These are phyloP conservation scores for Aspergillus sp. DNA, from an alignment of 2,329 filamentous ascomycete genomes.

Conservation along the genomic window DNA sequence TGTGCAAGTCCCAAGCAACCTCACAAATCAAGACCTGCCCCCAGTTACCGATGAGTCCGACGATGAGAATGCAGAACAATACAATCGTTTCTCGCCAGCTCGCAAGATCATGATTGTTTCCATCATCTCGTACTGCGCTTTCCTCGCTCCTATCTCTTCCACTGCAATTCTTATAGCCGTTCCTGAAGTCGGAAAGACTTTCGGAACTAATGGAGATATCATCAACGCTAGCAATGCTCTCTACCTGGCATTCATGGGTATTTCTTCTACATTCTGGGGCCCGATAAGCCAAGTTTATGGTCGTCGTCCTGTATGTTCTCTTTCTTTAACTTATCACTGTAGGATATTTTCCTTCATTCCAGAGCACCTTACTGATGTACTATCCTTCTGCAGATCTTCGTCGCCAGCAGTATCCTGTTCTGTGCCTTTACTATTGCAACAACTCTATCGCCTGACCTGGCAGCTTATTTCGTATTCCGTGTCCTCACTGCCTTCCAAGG, in stretches of 20 bases:
- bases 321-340: neutral
- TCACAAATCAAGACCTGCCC: conserved; percentile 27
- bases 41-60: conserved; percentile 22
- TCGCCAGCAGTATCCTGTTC: conserved; percentile 58
- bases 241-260: conserved; percentile 68
- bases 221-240: conserved; percentile 69
- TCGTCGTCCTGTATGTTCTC: conserved; percentile 46
- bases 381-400: conserved; percentile 42
- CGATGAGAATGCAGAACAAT: conserved; percentile 49
- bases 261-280: conserved; percentile 64
- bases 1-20: conserved; percentile 24
- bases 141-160: conserved; percentile 67
- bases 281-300: conserved; percentile 63
- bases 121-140: conserved; percentile 66
- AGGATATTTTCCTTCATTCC: neutral
- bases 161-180: conserved; percentile 67
- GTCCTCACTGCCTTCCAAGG: conserved; percentile 69
- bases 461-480: conserved; percentile 66
- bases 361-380: conserved; percentile 2
- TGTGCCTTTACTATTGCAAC: conserved; percentile 64
- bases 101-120: conserved; percentile 62
- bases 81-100: conserved; percentile 55
- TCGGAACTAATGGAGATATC: conserved; percentile 58
- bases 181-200: conserved; percentile 64
- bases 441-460: conserved; percentile 63